These are phyloP conservation scores for Phlebiopsis gigantea DNA, from an alignment of 768 basidiomycete genomes.

Conservation along the genomic window DNA sequence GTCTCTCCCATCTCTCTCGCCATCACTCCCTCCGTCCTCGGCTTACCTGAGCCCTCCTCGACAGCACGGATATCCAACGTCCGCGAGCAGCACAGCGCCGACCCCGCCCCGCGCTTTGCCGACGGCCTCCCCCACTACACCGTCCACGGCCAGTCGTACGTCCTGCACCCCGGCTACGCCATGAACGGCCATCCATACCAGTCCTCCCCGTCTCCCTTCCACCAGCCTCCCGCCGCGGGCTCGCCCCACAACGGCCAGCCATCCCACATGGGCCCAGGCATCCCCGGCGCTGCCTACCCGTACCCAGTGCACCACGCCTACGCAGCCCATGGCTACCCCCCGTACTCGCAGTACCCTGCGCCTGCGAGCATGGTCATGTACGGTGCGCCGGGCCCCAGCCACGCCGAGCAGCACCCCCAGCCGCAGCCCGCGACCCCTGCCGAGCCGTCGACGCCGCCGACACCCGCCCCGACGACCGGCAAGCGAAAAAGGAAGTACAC, in stretches of 20 bases:
- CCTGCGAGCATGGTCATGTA: constrained; percentile 65
- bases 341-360: constrained; percentile 50
- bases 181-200: constrained; percentile 50
- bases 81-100: constrained; percentile 24
- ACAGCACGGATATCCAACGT: constrained; percentile 27
- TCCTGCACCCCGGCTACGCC: constrained; percentile 72
- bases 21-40: neutral
- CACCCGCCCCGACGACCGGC: constrained; percentile 25
- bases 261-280: constrained; percentile 29
- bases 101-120: constrained; percentile 29
- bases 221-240: constrained; percentile 31
- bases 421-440: constrained; percentile 22
- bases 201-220: constrained; percentile 31
- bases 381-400: constrained; percentile 32
- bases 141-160: constrained; percentile 34
- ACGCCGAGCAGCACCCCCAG: constrained; percentile 31
- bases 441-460: constrained; percentile 28
- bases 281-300: constrained; percentile 40
- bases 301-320: constrained; percentile 56
- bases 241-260: constrained; percentile 34
- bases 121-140: constrained; percentile 50
- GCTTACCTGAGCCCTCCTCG: constrained; percentile 13
- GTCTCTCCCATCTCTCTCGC: constrained; percentile 4
- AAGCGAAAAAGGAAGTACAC: constrained; percentile 60
- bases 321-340: constrained; percentile 39